Evolutionary conservation across 2,329 filamentous ascomycete species (phyloP).

Genomic region (Apiospora pterosperma): DNA sequence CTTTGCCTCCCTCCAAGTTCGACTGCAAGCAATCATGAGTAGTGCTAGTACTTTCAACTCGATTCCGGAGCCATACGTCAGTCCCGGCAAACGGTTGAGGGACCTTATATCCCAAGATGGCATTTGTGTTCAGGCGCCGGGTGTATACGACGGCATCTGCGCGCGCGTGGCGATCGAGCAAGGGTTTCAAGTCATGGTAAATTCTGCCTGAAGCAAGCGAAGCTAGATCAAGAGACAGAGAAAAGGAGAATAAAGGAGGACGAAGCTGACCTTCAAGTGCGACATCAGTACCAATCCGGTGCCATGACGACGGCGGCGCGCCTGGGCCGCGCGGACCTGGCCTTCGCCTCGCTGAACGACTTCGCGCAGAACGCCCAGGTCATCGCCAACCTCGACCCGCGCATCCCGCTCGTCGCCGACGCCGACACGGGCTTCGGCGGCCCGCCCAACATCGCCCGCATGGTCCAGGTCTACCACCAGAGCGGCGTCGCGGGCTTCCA

Average conservation of each 20-base stretch:
- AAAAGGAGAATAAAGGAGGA: too few species aligned
- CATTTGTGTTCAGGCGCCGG: conserved; percentile 7
- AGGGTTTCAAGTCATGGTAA: conserved; percentile 8
- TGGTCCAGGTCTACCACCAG: conserved; percentile 29
- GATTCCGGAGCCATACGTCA: conserved; percentile 3
- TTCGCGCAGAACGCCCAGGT: conserved; percentile 63
- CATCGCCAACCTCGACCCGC: conserved; percentile 57
- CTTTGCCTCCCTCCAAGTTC: background rate
- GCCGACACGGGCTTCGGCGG: conserved; percentile 57
- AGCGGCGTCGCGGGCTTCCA: conserved; percentile 28
- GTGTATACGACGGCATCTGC: conserved; percentile 9
- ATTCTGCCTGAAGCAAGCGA: background rate
- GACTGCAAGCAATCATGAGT: background rate
- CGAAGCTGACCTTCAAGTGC: background rate
- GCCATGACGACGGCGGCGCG: conserved; percentile 42
- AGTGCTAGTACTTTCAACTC: background rate
- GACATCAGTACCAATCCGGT: conserved; percentile 6
- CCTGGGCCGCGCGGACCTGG: conserved; percentile 61
- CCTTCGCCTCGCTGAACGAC: conserved; percentile 58
- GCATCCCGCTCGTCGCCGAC: conserved; percentile 58
- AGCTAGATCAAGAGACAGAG: background rate
- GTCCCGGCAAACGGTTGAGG: background rate
- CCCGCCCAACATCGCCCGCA: conserved; percentile 49
- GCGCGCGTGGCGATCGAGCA: conserved; percentile 9
- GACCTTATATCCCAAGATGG: conserved; percentile 7